phyloP scores from a whole-genome alignment of 306 rosid genomes.

The Castanospermum australe region DNA sequence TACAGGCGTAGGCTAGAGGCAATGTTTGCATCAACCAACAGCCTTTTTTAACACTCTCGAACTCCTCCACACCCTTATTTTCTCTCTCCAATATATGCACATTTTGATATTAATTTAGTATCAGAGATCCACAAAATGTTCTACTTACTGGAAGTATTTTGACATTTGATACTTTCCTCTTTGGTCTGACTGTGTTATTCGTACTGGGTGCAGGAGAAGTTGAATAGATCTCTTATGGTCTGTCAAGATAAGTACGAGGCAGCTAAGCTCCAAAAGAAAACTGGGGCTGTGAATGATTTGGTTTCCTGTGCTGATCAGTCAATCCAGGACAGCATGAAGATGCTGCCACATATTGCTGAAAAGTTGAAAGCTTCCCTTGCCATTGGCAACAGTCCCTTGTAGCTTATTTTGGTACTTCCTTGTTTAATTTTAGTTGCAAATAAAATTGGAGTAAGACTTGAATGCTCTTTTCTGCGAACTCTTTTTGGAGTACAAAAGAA shows the following conservation, averaged over 20 bases:
- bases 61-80: too few relatives aligned
- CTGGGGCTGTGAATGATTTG: slow-evolving; percentile 55
- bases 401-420: slow-evolving; percentile 7
- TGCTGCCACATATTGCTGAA: slow-evolving; percentile 62
- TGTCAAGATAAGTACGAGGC: slow-evolving; percentile 91
- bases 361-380: slow-evolving; percentile 65
- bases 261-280: slow-evolving; percentile 65
- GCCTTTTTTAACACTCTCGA: too few relatives aligned
- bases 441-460: slow-evolving; percentile 14
- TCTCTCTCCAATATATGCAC: not conserved
- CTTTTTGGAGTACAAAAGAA: not conserved
- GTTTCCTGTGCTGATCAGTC: slow-evolving; percentile 76
- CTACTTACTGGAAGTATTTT: slow-evolving; percentile 3
- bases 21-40: too few relatives aligned
- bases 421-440: not conserved
- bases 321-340: slow-evolving; percentile 67
- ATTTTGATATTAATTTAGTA: not conserved
- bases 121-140: not conserved
- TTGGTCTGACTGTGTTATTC: slow-evolving; percentile 19
- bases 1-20: too few relatives aligned
- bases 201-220: slow-evolving; percentile 64
- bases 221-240: slow-evolving; percentile 87
- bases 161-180: not conserved
- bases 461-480: not conserved
- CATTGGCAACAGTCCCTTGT: slow-evolving; percentile 26